Conservation (phyloP, 176 grass and related monocot genomes). For the Zizania latifolia region DNA sequence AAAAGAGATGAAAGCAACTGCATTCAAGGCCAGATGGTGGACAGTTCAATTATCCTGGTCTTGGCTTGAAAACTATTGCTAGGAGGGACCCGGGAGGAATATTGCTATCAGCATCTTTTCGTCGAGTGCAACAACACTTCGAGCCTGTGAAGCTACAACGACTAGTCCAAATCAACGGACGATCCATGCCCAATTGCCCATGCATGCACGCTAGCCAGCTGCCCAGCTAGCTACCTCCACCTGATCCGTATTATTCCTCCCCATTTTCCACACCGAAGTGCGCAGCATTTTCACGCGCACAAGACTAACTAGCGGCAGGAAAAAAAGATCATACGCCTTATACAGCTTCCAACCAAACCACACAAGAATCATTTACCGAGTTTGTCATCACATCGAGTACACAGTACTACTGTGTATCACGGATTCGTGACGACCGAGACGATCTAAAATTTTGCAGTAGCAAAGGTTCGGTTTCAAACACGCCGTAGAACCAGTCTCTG, state of each 20-base stretch:
- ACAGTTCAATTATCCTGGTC: conserved; percentile 3
- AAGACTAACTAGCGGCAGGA: too few species aligned
- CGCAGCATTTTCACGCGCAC: neutral
- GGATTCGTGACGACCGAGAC: neutral
- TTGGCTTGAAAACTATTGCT: conserved; percentile 19
- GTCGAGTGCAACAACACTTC: conserved; percentile 39
- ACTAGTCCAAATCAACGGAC: conserved; percentile 25
- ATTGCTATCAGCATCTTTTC: conserved; percentile 32
- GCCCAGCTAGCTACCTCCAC: too few species aligned
- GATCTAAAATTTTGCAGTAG: too few species aligned
- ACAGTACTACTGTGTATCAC: too few species aligned
- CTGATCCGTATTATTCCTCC: conserved; percentile 2
- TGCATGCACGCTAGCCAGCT: too few species aligned
- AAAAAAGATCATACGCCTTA: too few species aligned
- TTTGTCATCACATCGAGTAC: neutral
- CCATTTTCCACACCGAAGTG: conserved; percentile 20
- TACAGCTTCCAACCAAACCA: neutral
- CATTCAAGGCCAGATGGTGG: conserved; percentile 14
- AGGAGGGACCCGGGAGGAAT: neutral
- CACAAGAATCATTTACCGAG: neutral
- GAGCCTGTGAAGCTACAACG: neutral
- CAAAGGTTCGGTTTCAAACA: too few species aligned
- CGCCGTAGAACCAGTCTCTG: too few species aligned
- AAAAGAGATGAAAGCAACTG: conserved; percentile 17
- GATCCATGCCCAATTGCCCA: conserved; percentile 1